A percentile compares a stretch with the other conserved stretches of the same genome.
Conservation (phyloP, 176 grass and related monocot genomes). For the Aegilops tauschii region DNA sequence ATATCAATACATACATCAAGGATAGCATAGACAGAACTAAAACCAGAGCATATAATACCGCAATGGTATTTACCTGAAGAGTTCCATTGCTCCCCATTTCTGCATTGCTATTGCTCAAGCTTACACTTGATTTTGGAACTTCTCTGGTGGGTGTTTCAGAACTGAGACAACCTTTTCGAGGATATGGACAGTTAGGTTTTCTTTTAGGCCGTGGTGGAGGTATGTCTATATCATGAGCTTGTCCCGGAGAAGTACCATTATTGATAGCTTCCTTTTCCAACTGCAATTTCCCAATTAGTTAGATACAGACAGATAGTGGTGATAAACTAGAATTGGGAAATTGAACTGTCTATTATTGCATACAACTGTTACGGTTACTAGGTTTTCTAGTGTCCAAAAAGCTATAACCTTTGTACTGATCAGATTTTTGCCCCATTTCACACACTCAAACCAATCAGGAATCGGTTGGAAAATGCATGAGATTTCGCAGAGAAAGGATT, state of each 20-base stretch:
- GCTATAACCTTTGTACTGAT: constrained; percentile 1
- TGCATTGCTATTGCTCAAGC: constrained; percentile 31
- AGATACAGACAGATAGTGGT: constrained; percentile 16
- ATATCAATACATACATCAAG: constrained; percentile 9
- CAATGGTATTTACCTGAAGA: constrained; percentile 53
- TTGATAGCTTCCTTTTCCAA: constrained; percentile 88
- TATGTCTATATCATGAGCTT: constrained; percentile 90
- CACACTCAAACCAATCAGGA: constrained; percentile 15
- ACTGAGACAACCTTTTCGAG: constrained; percentile 55
- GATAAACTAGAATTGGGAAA: constrained; percentile 20
- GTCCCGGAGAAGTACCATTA: constrained; percentile 64
- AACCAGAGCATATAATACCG: background rate
- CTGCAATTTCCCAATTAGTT: constrained; percentile 65
- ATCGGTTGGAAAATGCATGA: constrained; percentile 14
- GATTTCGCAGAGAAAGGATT: background rate
- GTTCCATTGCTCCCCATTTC: constrained; percentile 34
- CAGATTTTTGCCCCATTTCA: background rate
- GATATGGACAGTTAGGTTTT: constrained; percentile 90
- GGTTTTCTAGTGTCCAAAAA: constrained; percentile 7
- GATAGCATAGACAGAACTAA: constrained; percentile 18
- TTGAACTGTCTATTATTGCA: background rate
- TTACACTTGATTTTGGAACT: constrained; percentile 44
- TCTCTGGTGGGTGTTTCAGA: constrained; percentile 31
- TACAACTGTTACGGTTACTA: background rate
- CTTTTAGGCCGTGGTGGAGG: constrained; percentile 96